Conservation (phyloP, 148 eudicot species). For the Nepenthes mirabilis region DNA sequence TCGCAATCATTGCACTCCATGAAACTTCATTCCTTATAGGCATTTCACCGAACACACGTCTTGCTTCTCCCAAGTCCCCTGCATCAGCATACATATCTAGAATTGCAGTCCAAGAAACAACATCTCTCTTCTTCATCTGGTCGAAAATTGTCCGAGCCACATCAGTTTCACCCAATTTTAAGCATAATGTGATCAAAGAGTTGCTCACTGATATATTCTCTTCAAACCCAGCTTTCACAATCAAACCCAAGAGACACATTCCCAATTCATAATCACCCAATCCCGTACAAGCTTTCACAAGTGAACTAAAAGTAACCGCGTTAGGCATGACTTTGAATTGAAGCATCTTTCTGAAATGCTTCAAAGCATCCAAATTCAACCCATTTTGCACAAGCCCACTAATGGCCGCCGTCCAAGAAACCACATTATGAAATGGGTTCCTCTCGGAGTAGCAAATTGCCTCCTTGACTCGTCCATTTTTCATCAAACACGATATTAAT, state of each 20-base stretch:
- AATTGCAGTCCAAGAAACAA: constrained; percentile 39
- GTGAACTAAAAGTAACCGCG: constrained; percentile 31
- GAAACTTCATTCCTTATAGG: constrained; percentile 45
- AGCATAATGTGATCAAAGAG: constrained; percentile 29
- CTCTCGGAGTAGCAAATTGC: constrained; percentile 22
- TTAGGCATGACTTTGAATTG: constrained; percentile 28
- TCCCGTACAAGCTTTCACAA: constrained; percentile 26
- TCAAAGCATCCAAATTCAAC: constrained; percentile 22
- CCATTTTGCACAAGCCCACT: constrained; percentile 36
- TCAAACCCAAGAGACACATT: constrained; percentile 20
- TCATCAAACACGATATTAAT: constrained; percentile 29
- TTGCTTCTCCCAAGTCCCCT: constrained; percentile 39
- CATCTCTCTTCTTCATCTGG: constrained; percentile 33
- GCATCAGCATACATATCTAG: constrained; percentile 30
- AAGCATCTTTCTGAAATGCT: constrained; percentile 25
- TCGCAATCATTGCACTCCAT: constrained; percentile 52
- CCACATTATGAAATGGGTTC: constrained; percentile 27
- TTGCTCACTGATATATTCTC: constrained; percentile 26
- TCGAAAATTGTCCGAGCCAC: constrained; percentile 26
- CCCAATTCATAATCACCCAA: constrained; percentile 24
- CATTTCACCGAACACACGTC: constrained; percentile 37
- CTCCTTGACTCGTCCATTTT: constrained; percentile 21
- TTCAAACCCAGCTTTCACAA: constrained; percentile 33
- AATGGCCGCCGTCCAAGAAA: constrained; percentile 31
- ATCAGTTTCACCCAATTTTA: constrained; percentile 24